Evolutionary conservation across 768 basidiomycete species (phyloP).

Genomic region (Auriscalpium orientale): DNA sequence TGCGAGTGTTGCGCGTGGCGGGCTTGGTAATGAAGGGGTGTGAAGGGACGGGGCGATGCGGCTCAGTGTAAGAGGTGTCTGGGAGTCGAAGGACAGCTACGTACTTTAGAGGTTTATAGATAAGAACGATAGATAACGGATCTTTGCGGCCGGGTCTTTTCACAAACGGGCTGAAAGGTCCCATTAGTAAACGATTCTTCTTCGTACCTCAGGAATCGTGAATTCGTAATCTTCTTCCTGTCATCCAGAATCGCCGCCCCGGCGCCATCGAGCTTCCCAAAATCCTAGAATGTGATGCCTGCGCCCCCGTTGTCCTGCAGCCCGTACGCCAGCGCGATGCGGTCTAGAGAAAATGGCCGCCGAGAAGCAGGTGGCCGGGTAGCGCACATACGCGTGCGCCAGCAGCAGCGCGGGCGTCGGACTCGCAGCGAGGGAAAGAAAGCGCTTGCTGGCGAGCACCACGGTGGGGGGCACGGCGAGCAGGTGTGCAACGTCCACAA

Average conservation of each 20-base stretch:
- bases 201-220: too few relatives aligned
- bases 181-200: too few relatives aligned
- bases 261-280: conserved; percentile 45
- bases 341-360: conserved; percentile 65
- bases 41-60: too few relatives aligned
- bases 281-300: conserved; percentile 62
- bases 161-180: too few relatives aligned
- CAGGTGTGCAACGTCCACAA: conserved; percentile 61
- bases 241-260: conserved; percentile 45
- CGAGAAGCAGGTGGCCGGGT: conserved; percentile 72
- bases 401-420: conserved; percentile 47
- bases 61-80: too few relatives aligned
- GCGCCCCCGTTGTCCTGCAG: conserved; percentile 41
- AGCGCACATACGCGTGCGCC: conserved; percentile 77
- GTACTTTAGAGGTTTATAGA: too few relatives aligned
- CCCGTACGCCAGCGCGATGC: conserved; percentile 56
- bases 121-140: too few relatives aligned
- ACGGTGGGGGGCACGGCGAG: conserved; percentile 42
- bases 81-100: too few relatives aligned
- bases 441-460: conserved; percentile 52
- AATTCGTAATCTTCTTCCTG: conserved; percentile 65
- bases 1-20: too few relatives aligned
- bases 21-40: too few relatives aligned
- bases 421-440: conserved; percentile 36
- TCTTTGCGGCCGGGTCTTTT: too few relatives aligned